Conservation (phyloP, 148 eudicot genomes). For the Dysphania ambrosioides region DNA sequence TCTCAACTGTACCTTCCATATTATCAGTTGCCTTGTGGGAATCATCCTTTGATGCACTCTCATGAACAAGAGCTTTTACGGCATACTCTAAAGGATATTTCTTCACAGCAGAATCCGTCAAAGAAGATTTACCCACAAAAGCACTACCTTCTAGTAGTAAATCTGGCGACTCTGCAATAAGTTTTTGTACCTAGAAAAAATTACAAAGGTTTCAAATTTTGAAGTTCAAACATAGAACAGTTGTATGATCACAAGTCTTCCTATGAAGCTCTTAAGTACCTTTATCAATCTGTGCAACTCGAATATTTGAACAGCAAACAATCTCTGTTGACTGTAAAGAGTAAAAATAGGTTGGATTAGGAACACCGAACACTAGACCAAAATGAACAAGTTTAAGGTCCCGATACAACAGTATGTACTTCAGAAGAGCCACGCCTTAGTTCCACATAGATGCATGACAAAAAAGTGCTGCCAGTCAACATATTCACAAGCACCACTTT, state of each 20-base stretch:
- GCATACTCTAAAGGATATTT: conserved; percentile 42
- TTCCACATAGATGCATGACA: conserved; percentile 14
- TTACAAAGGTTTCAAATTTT: conserved; percentile 1
- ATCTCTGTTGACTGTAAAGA: conserved; percentile 81
- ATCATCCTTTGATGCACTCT: conserved; percentile 38
- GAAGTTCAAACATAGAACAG: conserved; percentile 6
- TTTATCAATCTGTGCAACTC: conserved; percentile 92
- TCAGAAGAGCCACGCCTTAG: not conserved
- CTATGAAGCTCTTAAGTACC: conserved; percentile 37
- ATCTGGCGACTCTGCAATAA: conserved; percentile 79
- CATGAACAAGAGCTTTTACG: conserved; percentile 34
- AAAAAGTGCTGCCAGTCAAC: not conserved
- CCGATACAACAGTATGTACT: not conserved
- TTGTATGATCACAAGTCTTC: conserved; percentile 4
- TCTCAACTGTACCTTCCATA: conserved; percentile 58
- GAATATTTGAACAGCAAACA: conserved; percentile 86
- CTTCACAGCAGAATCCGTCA: conserved; percentile 43
- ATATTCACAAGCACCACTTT: not conserved
- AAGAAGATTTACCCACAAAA: conserved; percentile 39
- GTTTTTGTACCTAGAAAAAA: conserved; percentile 69
- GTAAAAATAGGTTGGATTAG: conserved; percentile 29
- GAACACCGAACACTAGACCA: conserved; percentile 6
- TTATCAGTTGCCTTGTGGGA: conserved; percentile 37
- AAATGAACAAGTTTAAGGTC: conserved; percentile 5
- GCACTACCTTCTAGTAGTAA: conserved; percentile 49